phyloP scores from a whole-genome alignment of 371 early-diverging fungal genomes.

The Mucor saturninus region DNA sequence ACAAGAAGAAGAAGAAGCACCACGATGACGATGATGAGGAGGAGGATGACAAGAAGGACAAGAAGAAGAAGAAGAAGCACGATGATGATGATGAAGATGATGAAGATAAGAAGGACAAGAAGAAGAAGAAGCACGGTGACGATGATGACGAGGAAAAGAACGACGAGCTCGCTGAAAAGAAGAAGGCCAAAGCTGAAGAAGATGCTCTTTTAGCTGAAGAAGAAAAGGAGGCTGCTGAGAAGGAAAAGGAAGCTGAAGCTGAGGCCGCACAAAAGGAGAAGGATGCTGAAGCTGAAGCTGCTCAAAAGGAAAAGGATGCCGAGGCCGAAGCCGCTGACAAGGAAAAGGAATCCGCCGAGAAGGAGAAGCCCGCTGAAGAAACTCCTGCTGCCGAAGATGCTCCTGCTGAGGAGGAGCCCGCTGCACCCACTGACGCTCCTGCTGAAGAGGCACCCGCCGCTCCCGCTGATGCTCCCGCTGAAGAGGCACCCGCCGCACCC shows the following conservation, averaged over 20 bases:
- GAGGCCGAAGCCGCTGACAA: background rate
- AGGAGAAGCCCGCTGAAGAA: background rate
- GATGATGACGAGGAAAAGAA: background rate
- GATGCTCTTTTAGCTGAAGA: background rate
- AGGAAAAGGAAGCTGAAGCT: background rate
- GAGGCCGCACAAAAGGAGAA: background rate
- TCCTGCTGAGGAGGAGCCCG: background rate
- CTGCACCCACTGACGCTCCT: background rate
- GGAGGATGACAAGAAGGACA: background rate
- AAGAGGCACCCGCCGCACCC: background rate
- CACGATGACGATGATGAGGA: background rate
- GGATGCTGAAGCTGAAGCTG: background rate
- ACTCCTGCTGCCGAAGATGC: background rate
- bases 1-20: background rate
- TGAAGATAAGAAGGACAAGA: constrained; percentile 24
- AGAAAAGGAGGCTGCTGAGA: background rate
- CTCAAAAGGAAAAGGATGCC: too few relatives aligned
- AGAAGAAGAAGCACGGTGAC: background rate
- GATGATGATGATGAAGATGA: constrained; percentile 42
- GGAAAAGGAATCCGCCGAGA: background rate
- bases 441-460: background rate
- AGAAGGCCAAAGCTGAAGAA: background rate
- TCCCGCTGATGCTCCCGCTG: background rate
- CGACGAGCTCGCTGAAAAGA: background rate
- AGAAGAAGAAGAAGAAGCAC: constrained; percentile 10